A percentile compares a stretch with the other conserved stretches of the same genome.
These are phyloP conservation scores for Discostella pseudostelligera DNA, from an alignment of 108 stramenopile genomes.

Conservation along the genomic window DNA sequence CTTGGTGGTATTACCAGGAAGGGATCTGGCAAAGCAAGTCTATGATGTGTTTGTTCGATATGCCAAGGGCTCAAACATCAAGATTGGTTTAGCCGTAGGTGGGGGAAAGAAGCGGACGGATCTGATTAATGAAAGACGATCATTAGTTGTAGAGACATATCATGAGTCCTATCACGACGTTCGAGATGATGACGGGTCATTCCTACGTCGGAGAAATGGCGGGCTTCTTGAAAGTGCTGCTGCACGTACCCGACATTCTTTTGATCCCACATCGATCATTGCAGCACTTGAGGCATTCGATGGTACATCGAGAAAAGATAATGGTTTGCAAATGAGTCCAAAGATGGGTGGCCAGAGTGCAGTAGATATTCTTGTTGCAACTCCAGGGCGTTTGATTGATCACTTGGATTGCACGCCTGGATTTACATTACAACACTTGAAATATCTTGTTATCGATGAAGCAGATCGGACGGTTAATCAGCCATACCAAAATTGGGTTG, in stretches of 20 bases:
- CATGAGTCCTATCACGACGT: slow-evolving; percentile 30
- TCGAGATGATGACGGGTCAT: slow-evolving; percentile 25
- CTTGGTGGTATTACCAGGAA: slow-evolving; percentile 90
- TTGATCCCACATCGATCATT: slow-evolving; percentile 37
- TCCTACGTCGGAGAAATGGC: slow-evolving; percentile 32
- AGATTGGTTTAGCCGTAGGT: slow-evolving; percentile 89
- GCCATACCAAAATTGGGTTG: slow-evolving; percentile 92
- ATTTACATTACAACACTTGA: slow-evolving; percentile 89
- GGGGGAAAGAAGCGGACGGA: slow-evolving; percentile 46
- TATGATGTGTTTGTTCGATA: slow-evolving; percentile 82
- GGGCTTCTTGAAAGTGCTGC: slow-evolving; percentile 35
- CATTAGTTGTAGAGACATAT: slow-evolving; percentile 38
- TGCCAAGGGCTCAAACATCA: slow-evolving; percentile 70
- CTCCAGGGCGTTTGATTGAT: slow-evolving; percentile 92
- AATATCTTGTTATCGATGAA: slow-evolving; percentile 93
- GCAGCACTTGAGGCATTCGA: slow-evolving; percentile 38
- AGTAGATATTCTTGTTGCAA: slow-evolving; percentile 93
- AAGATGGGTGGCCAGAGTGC: slow-evolving; percentile 44
- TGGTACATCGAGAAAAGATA: slow-evolving; percentile 33
- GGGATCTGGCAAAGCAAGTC: slow-evolving; percentile 90
- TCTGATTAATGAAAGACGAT: slow-evolving; percentile 43
- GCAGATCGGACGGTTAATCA: slow-evolving; percentile 93
- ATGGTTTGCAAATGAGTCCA: slow-evolving; percentile 33
- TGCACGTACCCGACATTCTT: slow-evolving; percentile 34
- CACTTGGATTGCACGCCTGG: slow-evolving; percentile 92